Conservation (phyloP, 257 asterid genomes). For the Rubia yunnanensis region DNA sequence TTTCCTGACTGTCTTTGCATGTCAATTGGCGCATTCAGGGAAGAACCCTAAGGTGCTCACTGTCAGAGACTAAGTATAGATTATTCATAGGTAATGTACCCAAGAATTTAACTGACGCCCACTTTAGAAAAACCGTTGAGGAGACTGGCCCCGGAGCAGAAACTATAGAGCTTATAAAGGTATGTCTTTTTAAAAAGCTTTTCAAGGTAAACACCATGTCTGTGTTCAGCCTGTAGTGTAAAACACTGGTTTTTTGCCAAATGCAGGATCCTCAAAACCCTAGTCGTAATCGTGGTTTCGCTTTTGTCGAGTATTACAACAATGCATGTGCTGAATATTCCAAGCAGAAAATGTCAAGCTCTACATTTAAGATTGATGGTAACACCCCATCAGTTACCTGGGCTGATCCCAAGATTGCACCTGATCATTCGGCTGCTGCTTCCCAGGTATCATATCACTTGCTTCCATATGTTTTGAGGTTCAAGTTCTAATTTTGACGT, state of each 20-base stretch:
- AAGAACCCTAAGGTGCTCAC: constrained; percentile 70
- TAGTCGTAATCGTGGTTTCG: constrained; percentile 84
- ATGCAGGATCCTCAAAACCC: constrained; percentile 87
- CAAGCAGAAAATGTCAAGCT: constrained; percentile 58
- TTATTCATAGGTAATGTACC: constrained; percentile 88
- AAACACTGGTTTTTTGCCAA: constrained; percentile 3
- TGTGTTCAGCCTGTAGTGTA: background rate
- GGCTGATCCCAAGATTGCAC: constrained; percentile 88
- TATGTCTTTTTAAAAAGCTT: constrained; percentile 7
- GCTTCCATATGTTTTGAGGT: background rate
- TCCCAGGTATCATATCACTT: constrained; percentile 51
- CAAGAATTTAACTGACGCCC: constrained; percentile 73
- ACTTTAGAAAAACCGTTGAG: constrained; percentile 59
- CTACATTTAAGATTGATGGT: constrained; percentile 68
- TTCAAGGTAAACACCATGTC: constrained; percentile 5
- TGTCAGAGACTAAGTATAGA: constrained; percentile 82
- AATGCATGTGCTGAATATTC: constrained; percentile 96
- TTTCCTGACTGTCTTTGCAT: constrained; percentile 5
- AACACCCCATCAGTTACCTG: constrained; percentile 83
- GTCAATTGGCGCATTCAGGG: constrained; percentile 62
- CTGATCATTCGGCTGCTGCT: constrained; percentile 75
- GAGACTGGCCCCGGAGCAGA: constrained; percentile 91
- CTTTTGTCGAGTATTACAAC: constrained; percentile 89
- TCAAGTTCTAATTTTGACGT: background rate
- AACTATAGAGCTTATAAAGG: constrained; percentile 87